Conservation (phyloP, 2,329 filamentous ascomycete genomes). For the Hansfordia pulvinata region DNA sequence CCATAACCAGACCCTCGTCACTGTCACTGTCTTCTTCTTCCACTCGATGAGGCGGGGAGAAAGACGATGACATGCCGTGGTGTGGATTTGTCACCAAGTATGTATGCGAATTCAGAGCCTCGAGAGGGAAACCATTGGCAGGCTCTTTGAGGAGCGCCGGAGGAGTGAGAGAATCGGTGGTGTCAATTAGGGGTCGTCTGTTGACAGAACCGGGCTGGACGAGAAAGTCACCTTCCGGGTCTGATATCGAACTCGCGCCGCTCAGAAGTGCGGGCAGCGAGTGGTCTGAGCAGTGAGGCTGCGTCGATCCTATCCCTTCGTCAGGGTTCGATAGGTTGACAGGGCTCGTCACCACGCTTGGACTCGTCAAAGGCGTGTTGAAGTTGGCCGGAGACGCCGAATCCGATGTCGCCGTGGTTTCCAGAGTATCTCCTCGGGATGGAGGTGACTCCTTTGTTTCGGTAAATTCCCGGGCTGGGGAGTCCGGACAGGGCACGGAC, state of each 20-base stretch:
- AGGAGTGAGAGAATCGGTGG: constrained; percentile 40
- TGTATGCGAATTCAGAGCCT: constrained; percentile 17
- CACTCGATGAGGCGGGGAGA: constrained; percentile 17
- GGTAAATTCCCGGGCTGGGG: constrained; percentile 10
- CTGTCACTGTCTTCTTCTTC: constrained; percentile 37
- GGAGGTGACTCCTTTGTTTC: constrained; percentile 25
- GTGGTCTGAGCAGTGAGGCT: constrained; percentile 50
- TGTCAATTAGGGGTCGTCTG: constrained; percentile 30
- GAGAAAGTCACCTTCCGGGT: constrained; percentile 47
- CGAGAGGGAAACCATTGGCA: constrained; percentile 29
- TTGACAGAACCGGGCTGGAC: constrained; percentile 31
- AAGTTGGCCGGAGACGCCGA: constrained; percentile 31
- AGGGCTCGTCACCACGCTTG: constrained; percentile 37
- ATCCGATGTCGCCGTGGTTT: constrained; percentile 13
- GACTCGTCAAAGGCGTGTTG: constrained; percentile 39
- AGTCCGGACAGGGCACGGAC: too few relatives aligned
- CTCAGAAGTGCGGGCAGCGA: constrained; percentile 50
- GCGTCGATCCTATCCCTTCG: constrained; percentile 26
- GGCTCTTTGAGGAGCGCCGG: constrained; percentile 35
- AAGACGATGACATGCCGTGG: constrained; percentile 7
- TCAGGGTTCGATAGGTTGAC: constrained; percentile 23
- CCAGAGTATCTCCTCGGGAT: constrained; percentile 29
- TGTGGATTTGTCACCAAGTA: constrained; percentile 7
- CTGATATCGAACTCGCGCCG: constrained; percentile 50
- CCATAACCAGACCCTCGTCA: constrained; percentile 40